These are phyloP conservation scores for Arthrobotrys iridis DNA, from an alignment of 2,329 filamentous ascomycete species.

Conservation along the genomic window DNA sequence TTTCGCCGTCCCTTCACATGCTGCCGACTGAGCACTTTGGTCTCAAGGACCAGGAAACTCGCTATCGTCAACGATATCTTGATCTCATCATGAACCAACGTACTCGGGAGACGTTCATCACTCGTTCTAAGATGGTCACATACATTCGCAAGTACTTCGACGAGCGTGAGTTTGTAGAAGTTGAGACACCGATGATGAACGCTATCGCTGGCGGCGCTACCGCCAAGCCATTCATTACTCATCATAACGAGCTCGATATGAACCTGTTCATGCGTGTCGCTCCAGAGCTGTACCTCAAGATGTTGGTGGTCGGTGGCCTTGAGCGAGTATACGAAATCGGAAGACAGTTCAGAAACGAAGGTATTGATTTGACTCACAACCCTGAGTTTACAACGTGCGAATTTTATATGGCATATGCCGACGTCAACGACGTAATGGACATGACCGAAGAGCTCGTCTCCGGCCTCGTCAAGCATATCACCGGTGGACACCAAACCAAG, in stretches of 20 bases:
- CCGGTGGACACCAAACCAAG: constrained; percentile 82
- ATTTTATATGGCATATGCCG: constrained; percentile 94
- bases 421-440: constrained; percentile 89
- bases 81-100: constrained; percentile 97
- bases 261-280: constrained; percentile 95
- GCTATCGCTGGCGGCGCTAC: constrained; percentile 94
- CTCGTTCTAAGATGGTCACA: constrained; percentile 84
- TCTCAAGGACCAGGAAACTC: constrained; percentile 93
- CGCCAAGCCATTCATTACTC: constrained; percentile 91
- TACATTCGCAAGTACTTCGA: constrained; percentile 92
- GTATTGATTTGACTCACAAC: constrained; percentile 92
- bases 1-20: constrained; percentile 91
- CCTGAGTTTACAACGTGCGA: constrained; percentile 98
- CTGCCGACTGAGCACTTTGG: constrained; percentile 90
- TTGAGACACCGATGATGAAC: constrained; percentile 98
- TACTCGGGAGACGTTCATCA: constrained; percentile 83
- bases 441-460: constrained; percentile 94
- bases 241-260: constrained; percentile 96
- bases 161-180: constrained; percentile 85
- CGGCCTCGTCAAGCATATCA: constrained; percentile 85
- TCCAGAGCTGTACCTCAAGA: constrained; percentile 96
- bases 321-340: constrained; percentile 96
- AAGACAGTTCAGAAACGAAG: constrained; percentile 94
- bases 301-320: constrained; percentile 90
- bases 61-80: constrained; percentile 91